Evolutionary conservation across 2,329 filamentous ascomycete species (phyloP), one percentile per base, ranked within the genome.

Genomic region (Talaromyces piceae): DNA sequence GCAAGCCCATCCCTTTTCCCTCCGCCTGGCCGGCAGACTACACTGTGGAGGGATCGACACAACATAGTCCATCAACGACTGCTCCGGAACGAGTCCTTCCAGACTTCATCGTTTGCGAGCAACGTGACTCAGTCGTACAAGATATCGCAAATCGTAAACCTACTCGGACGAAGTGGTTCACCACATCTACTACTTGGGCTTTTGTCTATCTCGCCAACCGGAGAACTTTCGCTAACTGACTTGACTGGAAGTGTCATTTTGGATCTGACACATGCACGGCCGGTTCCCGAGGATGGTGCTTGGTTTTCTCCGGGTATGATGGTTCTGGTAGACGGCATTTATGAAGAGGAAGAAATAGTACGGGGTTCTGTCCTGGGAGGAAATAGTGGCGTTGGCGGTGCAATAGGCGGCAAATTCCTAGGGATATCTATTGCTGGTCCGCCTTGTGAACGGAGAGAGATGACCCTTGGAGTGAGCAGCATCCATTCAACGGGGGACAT

Each of bases 281-380:
- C 87, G 12, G 85, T 96, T 50, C 91, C 91, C 0, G 84, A 89
- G 54, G 47, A 48, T 11, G 89, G 88, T 22, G 86, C 88, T 3
- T 98, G 90, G 86, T 96, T 96, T 63, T 83, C 86, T 4, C 91
- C 93, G 0, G 94, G 94, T 3, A 97, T 97, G 90, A 87, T 98
- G 45, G 87, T 97, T 3, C 78, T 98, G 0, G 82, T 96, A 0
- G 93, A 98, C 61, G 93, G 93, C 5, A 83, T 91, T n/a, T 98
- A 98, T 63, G 90, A 95, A 65, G 93, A 97, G 66, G 90, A 95
- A 60, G 88, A 90, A 56, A 83, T 81, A 18, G 72, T 68, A 31
- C 61, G 77, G 1, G 83, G 84, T 13, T 84, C 83, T 18, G 83
- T 81, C 0, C 75, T 94, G 4, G 87, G 88, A 47, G 85, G 86